Conservation (phyloP, 345 rosid genomes). For the Zanthoxylum bungeanum region DNA sequence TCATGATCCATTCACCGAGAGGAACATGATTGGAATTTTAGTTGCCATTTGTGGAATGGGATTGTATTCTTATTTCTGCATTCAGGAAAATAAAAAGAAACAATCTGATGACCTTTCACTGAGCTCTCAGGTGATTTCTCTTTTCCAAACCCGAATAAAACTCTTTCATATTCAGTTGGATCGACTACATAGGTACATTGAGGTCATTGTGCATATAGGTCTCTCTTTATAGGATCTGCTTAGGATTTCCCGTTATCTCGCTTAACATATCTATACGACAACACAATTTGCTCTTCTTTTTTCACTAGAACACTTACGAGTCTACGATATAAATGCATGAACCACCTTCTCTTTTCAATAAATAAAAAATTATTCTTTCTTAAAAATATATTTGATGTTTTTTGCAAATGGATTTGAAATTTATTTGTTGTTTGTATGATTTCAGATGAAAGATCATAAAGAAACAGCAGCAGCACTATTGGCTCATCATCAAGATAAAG, state of each 20-base stretch:
- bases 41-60: conserved; percentile 91
- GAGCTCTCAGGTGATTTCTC: conserved; percentile 66
- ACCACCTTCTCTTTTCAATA: too few relatives aligned
- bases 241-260: too few relatives aligned
- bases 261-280: background rate
- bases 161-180: too few relatives aligned
- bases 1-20: conserved; percentile 84
- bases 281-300: too few relatives aligned
- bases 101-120: conserved; percentile 49
- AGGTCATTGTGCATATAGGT: too few relatives aligned
- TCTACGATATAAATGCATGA: too few relatives aligned
- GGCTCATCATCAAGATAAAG: conserved; percentile 53
- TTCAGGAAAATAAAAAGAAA: conserved; percentile 78
- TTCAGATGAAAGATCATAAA: conserved; percentile 71
- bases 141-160: too few relatives aligned
- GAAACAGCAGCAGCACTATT: conserved; percentile 67
- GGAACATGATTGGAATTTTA: conserved; percentile 81
- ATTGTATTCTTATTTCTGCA: conserved; percentile 83
- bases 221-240: too few relatives aligned
- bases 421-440: too few relatives aligned
- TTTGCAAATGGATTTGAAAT: too few relatives aligned
- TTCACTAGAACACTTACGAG: too few relatives aligned
- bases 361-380: background rate
- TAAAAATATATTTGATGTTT: background rate
- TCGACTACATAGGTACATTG: too few relatives aligned